Evolutionary conservation across 192 early-diverging fungal species (phyloP).

Genomic region (Umbelopsis isabellina): DNA sequence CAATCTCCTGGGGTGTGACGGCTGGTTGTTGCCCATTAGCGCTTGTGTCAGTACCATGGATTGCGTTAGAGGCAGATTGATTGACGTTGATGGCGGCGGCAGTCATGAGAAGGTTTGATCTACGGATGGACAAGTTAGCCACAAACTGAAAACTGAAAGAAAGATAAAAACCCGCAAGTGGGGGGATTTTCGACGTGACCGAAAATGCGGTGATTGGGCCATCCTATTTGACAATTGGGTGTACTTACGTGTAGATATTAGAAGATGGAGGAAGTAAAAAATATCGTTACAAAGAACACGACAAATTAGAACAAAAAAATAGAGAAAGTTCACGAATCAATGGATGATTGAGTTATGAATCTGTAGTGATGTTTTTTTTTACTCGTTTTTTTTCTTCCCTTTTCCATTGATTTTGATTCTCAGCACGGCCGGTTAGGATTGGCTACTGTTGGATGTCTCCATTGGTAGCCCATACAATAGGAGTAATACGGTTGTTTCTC

Average conservation of each 20-base stretch:
- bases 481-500: too few species aligned
- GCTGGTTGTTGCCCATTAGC: not conserved
- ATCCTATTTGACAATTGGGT: not conserved
- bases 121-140: not conserved
- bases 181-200: constrained; percentile 2
- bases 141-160: too few species aligned
- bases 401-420: constrained; percentile 17
- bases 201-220: not conserved
- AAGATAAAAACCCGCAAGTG: not conserved
- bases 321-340: constrained; percentile 18
- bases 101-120: constrained; percentile 19
- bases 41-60: constrained; percentile 4
- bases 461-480: too few species aligned
- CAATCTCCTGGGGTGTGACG: constrained; percentile 66
- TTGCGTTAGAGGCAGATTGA: constrained; percentile 1
- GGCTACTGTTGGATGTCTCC: too few species aligned
- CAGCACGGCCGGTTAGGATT: not conserved
- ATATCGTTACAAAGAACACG: not conserved
- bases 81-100: constrained; percentile 19
- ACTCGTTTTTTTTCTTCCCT: not conserved
- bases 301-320: constrained; percentile 17
- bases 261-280: constrained; percentile 19
- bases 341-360: not conserved
- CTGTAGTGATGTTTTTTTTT: constrained; percentile 9
- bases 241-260: constrained; percentile 18